A percentile compares a stretch with the other conserved stretches of the same genome.
phyloP scores from a whole-genome alignment of 495 filamentous ascomycete species.

The Endocarpon pusillum region DNA sequence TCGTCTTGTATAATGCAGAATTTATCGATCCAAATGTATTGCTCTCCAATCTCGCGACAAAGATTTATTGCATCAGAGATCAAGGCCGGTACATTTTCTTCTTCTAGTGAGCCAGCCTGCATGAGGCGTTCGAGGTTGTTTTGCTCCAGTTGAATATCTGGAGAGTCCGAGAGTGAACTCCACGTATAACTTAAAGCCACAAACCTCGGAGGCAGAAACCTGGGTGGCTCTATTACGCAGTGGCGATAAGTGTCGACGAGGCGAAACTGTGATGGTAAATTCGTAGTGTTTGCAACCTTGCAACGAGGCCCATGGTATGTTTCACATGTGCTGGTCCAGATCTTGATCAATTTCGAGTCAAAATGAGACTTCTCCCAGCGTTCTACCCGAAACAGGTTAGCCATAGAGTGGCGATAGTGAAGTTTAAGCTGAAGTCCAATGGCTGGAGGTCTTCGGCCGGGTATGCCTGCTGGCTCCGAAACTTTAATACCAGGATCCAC shows the following conservation, averaged over 20 bases:
- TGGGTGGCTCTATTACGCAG: neutral
- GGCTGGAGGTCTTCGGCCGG: neutral
- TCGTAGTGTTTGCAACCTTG: neutral
- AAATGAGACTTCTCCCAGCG: neutral
- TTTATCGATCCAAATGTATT: neutral
- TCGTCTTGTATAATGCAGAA: neutral
- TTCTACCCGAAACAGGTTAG: neutral
- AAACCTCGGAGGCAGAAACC: neutral
- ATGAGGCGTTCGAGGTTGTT: neutral
- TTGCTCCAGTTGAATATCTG: neutral
- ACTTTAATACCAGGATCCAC: neutral
- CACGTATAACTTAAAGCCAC: neutral
- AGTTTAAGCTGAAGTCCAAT: neutral
- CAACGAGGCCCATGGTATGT: neutral
- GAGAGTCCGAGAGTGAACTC: neutral
- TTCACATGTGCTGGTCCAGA: neutral
- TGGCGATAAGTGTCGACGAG: neutral
- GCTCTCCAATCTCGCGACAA: neutral
- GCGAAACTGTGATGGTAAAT: neutral
- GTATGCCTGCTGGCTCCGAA: neutral
- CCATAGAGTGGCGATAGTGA: neutral
- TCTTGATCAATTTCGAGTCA: neutral
- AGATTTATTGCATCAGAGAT: conserved; percentile 1
- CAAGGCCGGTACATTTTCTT: neutral
- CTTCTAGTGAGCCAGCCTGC: neutral